Evolutionary conservation across 495 filamentous ascomycete species (phyloP).

Genomic region (Margaritispora aquatica): DNA sequence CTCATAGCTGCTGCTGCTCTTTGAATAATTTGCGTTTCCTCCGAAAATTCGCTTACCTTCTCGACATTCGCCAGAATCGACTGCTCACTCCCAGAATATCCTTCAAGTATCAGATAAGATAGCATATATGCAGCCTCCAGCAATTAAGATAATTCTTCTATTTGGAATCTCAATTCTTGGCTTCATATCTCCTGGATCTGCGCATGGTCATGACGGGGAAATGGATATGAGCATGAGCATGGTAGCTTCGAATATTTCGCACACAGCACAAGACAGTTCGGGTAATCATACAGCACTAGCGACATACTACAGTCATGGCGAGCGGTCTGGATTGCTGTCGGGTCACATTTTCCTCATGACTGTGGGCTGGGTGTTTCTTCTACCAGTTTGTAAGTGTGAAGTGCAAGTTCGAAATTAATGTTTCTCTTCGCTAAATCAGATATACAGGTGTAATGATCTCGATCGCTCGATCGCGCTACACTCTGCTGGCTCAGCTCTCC

Average conservation of each 20-base stretch:
- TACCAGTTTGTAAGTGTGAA: conserved; percentile 65
- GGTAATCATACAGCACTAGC: conserved; percentile 24
- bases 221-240: conserved; percentile 42
- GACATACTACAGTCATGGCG: conserved; percentile 66
- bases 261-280: conserved; percentile 25
- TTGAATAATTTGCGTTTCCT: no score
- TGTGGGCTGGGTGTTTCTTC: conserved; percentile 72
- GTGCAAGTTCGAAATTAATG: neutral
- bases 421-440: neutral
- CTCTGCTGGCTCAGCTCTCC: conserved; percentile 63
- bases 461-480: conserved; percentile 70
- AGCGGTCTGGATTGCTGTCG: conserved; percentile 61
- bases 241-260: conserved; percentile 33
- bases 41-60: no score
- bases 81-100: no score
- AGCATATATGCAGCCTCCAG: no score
- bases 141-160: neutral
- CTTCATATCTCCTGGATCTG: conserved; percentile 30
- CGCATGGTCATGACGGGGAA: conserved; percentile 36
- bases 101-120: no score
- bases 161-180: conserved; percentile 30
- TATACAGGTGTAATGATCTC: conserved; percentile 76
- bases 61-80: no score
- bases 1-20: no score
- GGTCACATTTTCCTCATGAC: conserved; percentile 79